These are phyloP conservation scores for Coelastrella sp. DNA, from an alignment of 139 green algal species.

Conservation along the genomic window DNA sequence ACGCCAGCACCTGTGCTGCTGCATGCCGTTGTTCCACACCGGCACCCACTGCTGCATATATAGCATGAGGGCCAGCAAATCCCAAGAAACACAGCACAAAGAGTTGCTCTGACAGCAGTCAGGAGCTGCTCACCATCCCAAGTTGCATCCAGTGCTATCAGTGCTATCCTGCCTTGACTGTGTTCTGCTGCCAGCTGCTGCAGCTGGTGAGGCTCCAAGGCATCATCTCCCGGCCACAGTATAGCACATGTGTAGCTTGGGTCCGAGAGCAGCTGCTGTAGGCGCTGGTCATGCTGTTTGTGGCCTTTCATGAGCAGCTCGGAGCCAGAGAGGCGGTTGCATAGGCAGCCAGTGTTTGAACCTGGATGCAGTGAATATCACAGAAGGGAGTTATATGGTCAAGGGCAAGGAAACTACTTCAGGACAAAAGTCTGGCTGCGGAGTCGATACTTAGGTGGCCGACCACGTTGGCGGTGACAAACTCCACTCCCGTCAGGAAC, in stretches of 20 bases:
- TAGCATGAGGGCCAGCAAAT: too few relatives aligned
- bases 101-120: too few relatives aligned
- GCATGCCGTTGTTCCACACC: too few relatives aligned
- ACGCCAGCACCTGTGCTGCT: too few relatives aligned
- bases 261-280: constrained; percentile 16
- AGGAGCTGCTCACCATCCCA: background rate
- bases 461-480: too few relatives aligned
- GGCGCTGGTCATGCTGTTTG: constrained; percentile 12
- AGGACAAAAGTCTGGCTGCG: too few relatives aligned
- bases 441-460: too few relatives aligned
- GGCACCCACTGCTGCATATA: too few relatives aligned
- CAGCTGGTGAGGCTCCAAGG: constrained; percentile 36
- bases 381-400: too few relatives aligned
- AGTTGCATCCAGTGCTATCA: constrained; percentile 30
- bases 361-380: background rate
- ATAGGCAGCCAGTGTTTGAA: constrained; percentile 33
- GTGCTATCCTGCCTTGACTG: constrained; percentile 30
- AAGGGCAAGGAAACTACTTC: background rate
- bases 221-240: constrained; percentile 5
- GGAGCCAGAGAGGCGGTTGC: background rate
- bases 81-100: too few relatives aligned
- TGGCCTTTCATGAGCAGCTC: constrained; percentile 39
- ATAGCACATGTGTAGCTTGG: constrained; percentile 15
- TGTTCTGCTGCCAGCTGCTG: constrained; percentile 30
- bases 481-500: too few relatives aligned